phyloP scores from a whole-genome alignment of 306 rosid genomes.

The Cyclanthera cordifolia region DNA sequence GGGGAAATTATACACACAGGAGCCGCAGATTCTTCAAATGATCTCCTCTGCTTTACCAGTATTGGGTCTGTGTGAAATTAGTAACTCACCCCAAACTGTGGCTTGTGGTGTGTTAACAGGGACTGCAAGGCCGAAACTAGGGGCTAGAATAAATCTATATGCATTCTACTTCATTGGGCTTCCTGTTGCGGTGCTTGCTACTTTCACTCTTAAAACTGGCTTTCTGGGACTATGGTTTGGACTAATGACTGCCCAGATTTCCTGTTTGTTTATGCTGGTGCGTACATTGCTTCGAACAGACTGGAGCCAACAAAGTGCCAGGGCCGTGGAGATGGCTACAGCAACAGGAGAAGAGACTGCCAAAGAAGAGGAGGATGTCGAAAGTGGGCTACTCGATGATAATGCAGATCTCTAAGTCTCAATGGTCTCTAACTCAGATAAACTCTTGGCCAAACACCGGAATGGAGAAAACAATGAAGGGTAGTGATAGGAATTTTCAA shows the following conservation, averaged over 20 bases:
- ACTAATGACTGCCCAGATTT: conserved; percentile 58
- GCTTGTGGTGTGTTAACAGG: conserved; percentile 70
- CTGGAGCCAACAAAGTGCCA: conserved; percentile 53
- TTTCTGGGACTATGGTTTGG: conserved; percentile 78
- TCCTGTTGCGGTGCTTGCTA: conserved; percentile 44
- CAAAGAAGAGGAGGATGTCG: conserved; percentile 28
- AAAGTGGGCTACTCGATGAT: conserved; percentile 29
- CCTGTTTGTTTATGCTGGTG: conserved; percentile 64
- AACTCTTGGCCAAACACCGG: neutral
- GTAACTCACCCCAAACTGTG: conserved; percentile 73
- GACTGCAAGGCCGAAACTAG: conserved; percentile 61
- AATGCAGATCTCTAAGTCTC: conserved; percentile 25
- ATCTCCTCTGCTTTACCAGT: conserved; percentile 47
- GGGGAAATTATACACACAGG: conserved; percentile 63
- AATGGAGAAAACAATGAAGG: neutral
- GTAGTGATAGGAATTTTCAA: neutral
- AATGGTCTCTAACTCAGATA: neutral
- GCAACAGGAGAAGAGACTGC: conserved; percentile 12
- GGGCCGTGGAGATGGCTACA: conserved; percentile 48
- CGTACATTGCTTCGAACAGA: conserved; percentile 49
- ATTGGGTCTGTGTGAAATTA: conserved; percentile 65
- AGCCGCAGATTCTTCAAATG: conserved; percentile 46
- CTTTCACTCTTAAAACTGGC: conserved; percentile 38
- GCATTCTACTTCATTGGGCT: conserved; percentile 73
- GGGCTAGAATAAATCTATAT: conserved; percentile 67